These are phyloP conservation scores for Filosporella fistucella DNA, from an alignment of 495 filamentous ascomycete species.

Conservation along the genomic window DNA sequence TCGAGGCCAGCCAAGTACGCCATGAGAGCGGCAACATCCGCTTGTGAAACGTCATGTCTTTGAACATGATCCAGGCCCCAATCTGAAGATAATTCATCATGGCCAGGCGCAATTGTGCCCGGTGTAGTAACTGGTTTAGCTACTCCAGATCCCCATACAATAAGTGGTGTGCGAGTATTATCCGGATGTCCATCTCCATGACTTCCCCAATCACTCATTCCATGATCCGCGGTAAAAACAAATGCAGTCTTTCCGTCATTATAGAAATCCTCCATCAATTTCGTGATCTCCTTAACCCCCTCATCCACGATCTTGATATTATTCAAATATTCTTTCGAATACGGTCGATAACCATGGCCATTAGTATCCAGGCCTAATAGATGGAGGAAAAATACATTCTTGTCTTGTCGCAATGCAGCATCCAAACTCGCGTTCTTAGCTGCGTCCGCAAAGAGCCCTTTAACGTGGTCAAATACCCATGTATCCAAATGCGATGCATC, in stretches of 20 bases:
- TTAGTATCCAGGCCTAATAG: conserved; percentile 93
- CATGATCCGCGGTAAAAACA: conserved; percentile 97
- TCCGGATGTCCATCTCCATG: conserved; percentile 98
- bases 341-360: conserved; percentile 84
- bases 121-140: conserved; percentile 61
- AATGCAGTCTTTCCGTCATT: conserved; percentile 89
- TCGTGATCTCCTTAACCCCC: conserved; percentile 77
- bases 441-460: conserved; percentile 77
- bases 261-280: conserved; percentile 85
- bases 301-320: conserved; percentile 94
- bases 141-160: conserved; percentile 92
- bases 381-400: conserved; percentile 93
- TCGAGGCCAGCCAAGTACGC: conserved; percentile 86
- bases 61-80: conserved; percentile 79
- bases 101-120: conserved; percentile 59
- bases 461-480: conserved; percentile 96
- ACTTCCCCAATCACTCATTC: conserved; percentile 98
- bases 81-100: conserved; percentile 89
- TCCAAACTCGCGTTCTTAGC: conserved; percentile 71
- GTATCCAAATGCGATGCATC: conserved; percentile 79
- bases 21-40: conserved; percentile 96
- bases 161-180: conserved; percentile 91
- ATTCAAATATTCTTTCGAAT: conserved; percentile 89
- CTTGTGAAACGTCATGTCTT: conserved; percentile 88
- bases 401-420: conserved; percentile 71